Conservation (phyloP, 495 filamentous ascomycete genomes). For the Podospora sp. region DNA sequence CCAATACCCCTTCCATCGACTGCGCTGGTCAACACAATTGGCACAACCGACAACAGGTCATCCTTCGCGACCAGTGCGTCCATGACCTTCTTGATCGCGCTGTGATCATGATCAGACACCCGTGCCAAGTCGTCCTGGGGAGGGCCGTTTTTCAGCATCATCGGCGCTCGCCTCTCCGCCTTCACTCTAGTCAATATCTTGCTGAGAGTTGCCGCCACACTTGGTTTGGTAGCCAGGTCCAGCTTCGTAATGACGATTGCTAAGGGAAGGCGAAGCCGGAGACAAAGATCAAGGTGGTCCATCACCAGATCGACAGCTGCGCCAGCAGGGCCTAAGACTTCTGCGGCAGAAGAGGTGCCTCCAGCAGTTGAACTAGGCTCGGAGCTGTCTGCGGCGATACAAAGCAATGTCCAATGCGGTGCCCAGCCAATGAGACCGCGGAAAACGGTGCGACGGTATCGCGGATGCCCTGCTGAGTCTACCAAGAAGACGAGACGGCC, state of each 20-base stretch:
- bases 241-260: conserved; percentile 87
- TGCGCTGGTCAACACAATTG: conserved; percentile 86
- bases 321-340: conserved; percentile 52
- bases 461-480: conserved; percentile 86
- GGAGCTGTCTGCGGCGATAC: conserved; percentile 80
- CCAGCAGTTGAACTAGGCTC: conserved; percentile 41
- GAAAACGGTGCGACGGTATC: conserved; percentile 84
- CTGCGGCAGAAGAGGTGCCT: conserved; percentile 47
- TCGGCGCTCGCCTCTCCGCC: conserved; percentile 68
- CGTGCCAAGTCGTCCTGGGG: conserved; percentile 36
- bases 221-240: conserved; percentile 75
- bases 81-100: conserved; percentile 55
- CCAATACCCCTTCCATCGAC: conserved; percentile 82
- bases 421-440: conserved; percentile 92
- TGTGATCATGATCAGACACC: conserved; percentile 48
- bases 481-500: conserved; percentile 84
- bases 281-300: conserved; percentile 83
- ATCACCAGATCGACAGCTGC: conserved; percentile 65
- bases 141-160: conserved; percentile 60
- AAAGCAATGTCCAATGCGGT: conserved; percentile 88
- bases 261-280: conserved; percentile 73
- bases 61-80: conserved; percentile 46
- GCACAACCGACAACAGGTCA: conserved; percentile 62
- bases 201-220: conserved; percentile 67
- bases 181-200: conserved; percentile 80